Evolutionary conservation across 2,329 filamentous ascomycete genomes (phyloP).

Genomic region (Fusarium piperis): DNA sequence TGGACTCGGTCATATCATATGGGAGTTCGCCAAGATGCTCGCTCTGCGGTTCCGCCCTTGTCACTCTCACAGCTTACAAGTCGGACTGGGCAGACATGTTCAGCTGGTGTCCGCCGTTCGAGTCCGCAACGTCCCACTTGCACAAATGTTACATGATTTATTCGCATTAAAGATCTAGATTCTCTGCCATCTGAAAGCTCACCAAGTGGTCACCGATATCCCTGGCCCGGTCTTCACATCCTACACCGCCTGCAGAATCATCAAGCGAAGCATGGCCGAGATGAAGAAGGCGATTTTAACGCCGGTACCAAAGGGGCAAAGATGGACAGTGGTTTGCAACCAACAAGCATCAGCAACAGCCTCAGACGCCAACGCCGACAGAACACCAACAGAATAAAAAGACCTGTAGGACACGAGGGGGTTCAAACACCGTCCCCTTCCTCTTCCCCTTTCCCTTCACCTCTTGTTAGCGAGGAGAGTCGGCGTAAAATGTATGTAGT

Average conservation of each 20-base stretch:
- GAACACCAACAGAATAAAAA: slow-evolving; percentile 40
- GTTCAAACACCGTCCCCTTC: slow-evolving; percentile 30
- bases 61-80: neutral
- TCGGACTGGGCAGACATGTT: neutral
- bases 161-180: slow-evolving; percentile 43
- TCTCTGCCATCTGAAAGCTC: slow-evolving; percentile 30
- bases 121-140: neutral
- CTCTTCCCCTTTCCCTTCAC: slow-evolving; percentile 4
- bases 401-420: slow-evolving; percentile 28
- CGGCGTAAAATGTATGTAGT: slow-evolving; percentile 8
- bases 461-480: slow-evolving; percentile 11
- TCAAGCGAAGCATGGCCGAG: neutral
- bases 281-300: slow-evolving; percentile 11
- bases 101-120: neutral
- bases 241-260: neutral
- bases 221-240: neutral
- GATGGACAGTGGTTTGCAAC: slow-evolving; percentile 31
- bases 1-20: slow-evolving; percentile 7
- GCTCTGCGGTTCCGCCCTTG: neutral
- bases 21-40: neutral
- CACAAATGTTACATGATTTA: slow-evolving; percentile 22
- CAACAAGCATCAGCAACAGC: slow-evolving; percentile 37
- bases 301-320: slow-evolving; percentile 24
- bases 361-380: slow-evolving; percentile 48
- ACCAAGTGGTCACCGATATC: slow-evolving; percentile 4